Base-by-base conservation (phyloP, 768 basidiomycete genomes). In the Tulasnella sp. region DNA sequence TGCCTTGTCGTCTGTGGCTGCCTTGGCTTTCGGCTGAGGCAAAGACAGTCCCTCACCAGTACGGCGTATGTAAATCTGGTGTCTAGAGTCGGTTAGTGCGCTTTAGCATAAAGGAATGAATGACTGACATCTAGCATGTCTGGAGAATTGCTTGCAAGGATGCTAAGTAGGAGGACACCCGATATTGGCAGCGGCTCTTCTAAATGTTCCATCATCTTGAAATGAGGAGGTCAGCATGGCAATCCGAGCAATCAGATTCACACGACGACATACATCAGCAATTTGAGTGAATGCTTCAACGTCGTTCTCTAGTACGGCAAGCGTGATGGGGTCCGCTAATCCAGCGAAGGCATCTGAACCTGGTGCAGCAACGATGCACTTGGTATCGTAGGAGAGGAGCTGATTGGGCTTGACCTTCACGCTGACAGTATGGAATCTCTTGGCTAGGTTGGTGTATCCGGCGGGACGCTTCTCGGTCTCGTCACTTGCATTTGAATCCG, bases 381-480 rank as follows among this genome's bases (percentile, higher is more conserved):
- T 54, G 52, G 15, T 22, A 25, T 54, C 52, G 52, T 54, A 54
- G 22, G 19, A 22, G 2, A 54, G 52, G 8, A 54, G 52, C 52
- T n/a, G 52, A 25, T n/a, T 54, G 52, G 52, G 52, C 19, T 54
- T 54, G 52, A 54, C 25, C 19, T 54, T 54, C 15, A 54, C 52
- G 52, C 52, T 54, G 22, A 90, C 82, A 3, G 82, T 77, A 0
- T 88, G 88, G 0, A 86, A 82, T 2, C 85, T 83, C 34, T 83
- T 85, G 22, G 89, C 86, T 75, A 90, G 85, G 79, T 90, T 89
- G 19, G 86, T 82, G 79, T 89, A 88, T 54, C 84, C 85, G 76
- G 85, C 52, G 1, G 52, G 68, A 83, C 81, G n/a, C 81, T 80
- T 72, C 81, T 81, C 39, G 34, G 74, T 75, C 17, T 70, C 77